Conservation (phyloP, 2,329 filamentous ascomycete species). For the Bipolaris gigantea region DNA sequence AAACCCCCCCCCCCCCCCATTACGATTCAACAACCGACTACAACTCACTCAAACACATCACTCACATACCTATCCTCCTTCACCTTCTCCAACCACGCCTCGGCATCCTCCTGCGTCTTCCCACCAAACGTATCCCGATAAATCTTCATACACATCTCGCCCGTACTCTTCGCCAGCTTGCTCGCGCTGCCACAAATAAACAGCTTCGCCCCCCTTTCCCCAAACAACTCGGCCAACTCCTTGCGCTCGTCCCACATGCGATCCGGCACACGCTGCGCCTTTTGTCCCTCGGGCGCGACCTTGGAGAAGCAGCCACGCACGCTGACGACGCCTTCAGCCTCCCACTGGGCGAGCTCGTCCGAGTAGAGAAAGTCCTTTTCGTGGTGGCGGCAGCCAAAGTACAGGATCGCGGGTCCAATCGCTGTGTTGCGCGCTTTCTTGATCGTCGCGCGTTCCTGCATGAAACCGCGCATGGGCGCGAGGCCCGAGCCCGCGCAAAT, state of each 20-base stretch:
- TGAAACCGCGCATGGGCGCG: constrained; percentile 38
- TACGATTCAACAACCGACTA: not conserved
- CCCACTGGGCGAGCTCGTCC: constrained; percentile 52
- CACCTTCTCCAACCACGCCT: constrained; percentile 4
- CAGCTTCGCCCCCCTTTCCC: constrained; percentile 53
- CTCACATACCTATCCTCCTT: constrained; percentile 11
- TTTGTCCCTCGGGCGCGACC: constrained; percentile 66
- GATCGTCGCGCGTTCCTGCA: constrained; percentile 36
- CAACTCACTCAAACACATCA: constrained; percentile 9
- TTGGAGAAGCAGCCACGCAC: constrained; percentile 50
- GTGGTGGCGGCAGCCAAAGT: constrained; percentile 61
- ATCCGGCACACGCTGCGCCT: constrained; percentile 54
- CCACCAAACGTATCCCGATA: constrained; percentile 1
- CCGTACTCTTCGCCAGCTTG: constrained; percentile 45
- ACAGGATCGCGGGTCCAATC: constrained; percentile 63
- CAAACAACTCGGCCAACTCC: constrained; percentile 47
- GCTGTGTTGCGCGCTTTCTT: constrained; percentile 27
- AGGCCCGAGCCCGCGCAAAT: constrained; percentile 36
- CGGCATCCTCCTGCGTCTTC: constrained; percentile 7
- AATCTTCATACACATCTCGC: constrained; percentile 34
- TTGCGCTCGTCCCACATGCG: constrained; percentile 51
- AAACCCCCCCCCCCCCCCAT: not conserved
- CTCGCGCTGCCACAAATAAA: constrained; percentile 64
- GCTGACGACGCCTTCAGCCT: constrained; percentile 9
- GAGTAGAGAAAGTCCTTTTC: constrained; percentile 61